These are phyloP conservation scores for Botrytis paeoniae DNA, from an alignment of 2,329 filamentous ascomycete genomes.

Conservation along the genomic window DNA sequence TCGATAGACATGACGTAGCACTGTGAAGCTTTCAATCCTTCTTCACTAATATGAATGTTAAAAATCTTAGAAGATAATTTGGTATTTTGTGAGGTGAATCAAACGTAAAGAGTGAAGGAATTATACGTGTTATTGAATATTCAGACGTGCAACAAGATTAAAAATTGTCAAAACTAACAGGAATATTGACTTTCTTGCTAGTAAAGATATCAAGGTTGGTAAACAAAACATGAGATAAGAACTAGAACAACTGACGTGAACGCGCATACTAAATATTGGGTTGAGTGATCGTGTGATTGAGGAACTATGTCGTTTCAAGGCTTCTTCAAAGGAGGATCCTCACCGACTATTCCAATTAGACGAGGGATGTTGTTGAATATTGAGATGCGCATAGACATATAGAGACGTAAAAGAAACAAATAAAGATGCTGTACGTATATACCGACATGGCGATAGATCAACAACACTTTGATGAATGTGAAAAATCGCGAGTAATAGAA, in stretches of 20 bases:
- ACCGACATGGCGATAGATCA: background rate
- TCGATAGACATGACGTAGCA: background rate
- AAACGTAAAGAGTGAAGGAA: background rate
- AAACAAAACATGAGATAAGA: background rate
- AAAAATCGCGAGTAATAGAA: background rate
- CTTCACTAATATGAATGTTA: too few species aligned
- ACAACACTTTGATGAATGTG: background rate
- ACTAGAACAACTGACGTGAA: too few species aligned
- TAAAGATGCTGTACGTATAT: background rate
- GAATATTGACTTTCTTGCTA: background rate
- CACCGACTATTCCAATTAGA: background rate
- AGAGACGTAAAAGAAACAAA: too few species aligned
- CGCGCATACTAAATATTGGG: background rate
- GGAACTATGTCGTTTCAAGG: background rate
- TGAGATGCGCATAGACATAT: background rate
- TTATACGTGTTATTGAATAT: background rate
- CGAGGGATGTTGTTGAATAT: too few species aligned
- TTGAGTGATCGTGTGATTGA: too few species aligned
- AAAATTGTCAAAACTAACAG: too few species aligned
- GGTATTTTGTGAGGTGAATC: background rate
- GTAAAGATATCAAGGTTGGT: background rate
- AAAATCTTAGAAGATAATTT: background rate
- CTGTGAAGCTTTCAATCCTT: background rate
- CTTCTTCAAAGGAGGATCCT: background rate
- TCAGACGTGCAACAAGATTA: background rate